phyloP scores from a whole-genome alignment of 139 green algal genomes.

The Chlamydomonas asymmetrica region DNA sequence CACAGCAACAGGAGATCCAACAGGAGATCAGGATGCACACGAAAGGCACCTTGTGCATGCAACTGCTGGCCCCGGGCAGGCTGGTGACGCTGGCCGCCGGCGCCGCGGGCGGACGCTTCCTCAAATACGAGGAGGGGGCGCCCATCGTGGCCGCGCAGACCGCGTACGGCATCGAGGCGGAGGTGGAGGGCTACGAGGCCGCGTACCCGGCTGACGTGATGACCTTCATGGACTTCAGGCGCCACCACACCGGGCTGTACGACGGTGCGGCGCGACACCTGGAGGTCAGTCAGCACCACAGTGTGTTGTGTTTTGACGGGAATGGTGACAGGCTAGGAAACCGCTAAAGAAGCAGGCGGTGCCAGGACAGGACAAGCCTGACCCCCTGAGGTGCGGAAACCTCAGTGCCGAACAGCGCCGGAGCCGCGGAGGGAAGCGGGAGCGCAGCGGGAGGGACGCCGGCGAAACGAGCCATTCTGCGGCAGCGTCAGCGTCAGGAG shows the following conservation, averaged over 20 bases:
- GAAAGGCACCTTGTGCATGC: neutral
- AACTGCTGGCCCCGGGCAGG: constrained; percentile 34
- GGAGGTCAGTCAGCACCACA: constrained; percentile 30
- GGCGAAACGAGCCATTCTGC: too few relatives aligned
- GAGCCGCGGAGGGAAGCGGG: too few relatives aligned
- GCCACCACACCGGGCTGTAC: constrained; percentile 81
- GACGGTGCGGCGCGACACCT: constrained; percentile 33
- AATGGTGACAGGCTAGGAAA: too few relatives aligned
- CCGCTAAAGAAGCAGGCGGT: too few relatives aligned
- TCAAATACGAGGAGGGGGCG: constrained; percentile 77
- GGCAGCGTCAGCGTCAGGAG: too few relatives aligned
- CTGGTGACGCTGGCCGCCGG: constrained; percentile 84
- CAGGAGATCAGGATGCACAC: neutral
- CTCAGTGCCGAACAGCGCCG: too few relatives aligned
- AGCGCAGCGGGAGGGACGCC: too few relatives aligned
- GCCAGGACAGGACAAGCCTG: too few relatives aligned
- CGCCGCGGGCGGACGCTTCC: constrained; percentile 79
- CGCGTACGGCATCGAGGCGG: constrained; percentile 86
- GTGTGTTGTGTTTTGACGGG: too few relatives aligned
- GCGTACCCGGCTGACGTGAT: constrained; percentile 65
- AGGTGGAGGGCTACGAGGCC: constrained; percentile 72
- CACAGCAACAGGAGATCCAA: neutral
- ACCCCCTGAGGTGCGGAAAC: too few relatives aligned
- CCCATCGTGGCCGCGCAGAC: constrained; percentile 86
- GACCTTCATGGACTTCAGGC: constrained; percentile 90